Evolutionary conservation across 306 rosid species (phyloP), one percentile per base, ranked within the genome.

Genomic region (Urtica urens): DNA sequence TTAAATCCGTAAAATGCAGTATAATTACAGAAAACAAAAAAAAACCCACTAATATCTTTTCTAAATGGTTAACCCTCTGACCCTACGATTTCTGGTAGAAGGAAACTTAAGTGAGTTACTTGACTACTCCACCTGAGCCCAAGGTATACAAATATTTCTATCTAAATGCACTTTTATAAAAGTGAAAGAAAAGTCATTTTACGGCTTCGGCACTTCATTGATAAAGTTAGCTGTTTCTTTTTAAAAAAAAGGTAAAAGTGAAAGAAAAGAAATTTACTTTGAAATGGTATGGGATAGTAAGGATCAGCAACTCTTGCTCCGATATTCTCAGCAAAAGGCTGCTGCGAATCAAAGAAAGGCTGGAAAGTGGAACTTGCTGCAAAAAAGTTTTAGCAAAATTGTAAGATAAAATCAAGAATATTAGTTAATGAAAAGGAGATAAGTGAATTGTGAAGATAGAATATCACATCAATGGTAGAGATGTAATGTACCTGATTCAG

Each of bases 401-500:
- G 35, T 57, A 49, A 58, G 18, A 51, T 23, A 34, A 40, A 13
- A 54, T 23, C 23, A n/a, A 46, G 12, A 54, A 44, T 4, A 49
- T 26, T 34, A 39, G 41, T 19, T 45, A 30, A 33, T 28, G 23
- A 25, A 51, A 52, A 25, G 35, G 24, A 14, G 45, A n/a, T n/a
- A n/a, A 25, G 17, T n/a, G 39, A 39, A n/a, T n/a, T n/a, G n/a
- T n/a, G n/a, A n/a, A n/a, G n/a, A n/a, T n/a, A 35, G 11, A 13
- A 9, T 3, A 35, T 35, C 27, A 30, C 52, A 55, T 26, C 12
- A 63, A 17, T 44, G 43, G 34, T 46, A 26, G 34, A 38, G 22
- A 30, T 22, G n/a, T n/a, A n/a, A n/a, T n/a, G 62, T 62, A 79
- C 94, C 96, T 42, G 96, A 82, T 70, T 82, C 92, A 31, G 77